Base-by-base conservation (phyloP, 331 rosid species). In the Arachis monticola region DNA sequence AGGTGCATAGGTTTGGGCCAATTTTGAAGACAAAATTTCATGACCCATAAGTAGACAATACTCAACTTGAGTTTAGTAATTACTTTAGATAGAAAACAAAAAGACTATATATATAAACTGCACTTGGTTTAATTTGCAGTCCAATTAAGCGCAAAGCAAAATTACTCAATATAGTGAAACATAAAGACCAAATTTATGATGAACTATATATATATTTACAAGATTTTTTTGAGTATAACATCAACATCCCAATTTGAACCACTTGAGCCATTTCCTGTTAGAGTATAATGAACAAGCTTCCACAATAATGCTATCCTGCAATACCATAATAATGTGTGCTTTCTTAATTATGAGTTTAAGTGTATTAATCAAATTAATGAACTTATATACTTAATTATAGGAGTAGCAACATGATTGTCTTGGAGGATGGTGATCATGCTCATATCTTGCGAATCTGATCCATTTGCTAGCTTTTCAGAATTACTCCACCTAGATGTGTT, bases 401-500 rank as follows among this genome's bases (percentile, higher is more conserved):
- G 31, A 67, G 67, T 59, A 35, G 40, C 40, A 35, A 35, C 72
- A 12, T 76, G 67, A 53, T 76, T 67, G 53, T 63, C 44, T 62
- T 62, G 70, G 45, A 38, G 27, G 3, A 40, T 51, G 57, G 57
- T 51, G 57, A 12, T 14, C 57, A 51, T 51, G 13, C 11, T 51
- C 57, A 51, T 11, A 51, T n/a, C 57, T 14, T 51, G 40, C 40
- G 0, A 4, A n/a, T 12, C 11, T 48, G 11, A 11, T 48, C 70
- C 10, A 42, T 6, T 44, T 69, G 59, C 64, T 35, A 60, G 79
- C 55, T 13, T 14, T 35, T 4, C 31, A 70, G 72, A 80, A 75
- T 72, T 77, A 75, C 77, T 74, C 61, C 78, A 77, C 64, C 52
- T 78, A 62, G 76, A 61, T 60, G 80, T 70, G 66, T 83, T 80